A percentile compares a stretch with the other conserved stretches of the same genome.
Evolutionary conservation across 2,329 filamentous ascomycete genomes (phyloP).

Genomic region (Hymenoscyphus repandus): DNA sequence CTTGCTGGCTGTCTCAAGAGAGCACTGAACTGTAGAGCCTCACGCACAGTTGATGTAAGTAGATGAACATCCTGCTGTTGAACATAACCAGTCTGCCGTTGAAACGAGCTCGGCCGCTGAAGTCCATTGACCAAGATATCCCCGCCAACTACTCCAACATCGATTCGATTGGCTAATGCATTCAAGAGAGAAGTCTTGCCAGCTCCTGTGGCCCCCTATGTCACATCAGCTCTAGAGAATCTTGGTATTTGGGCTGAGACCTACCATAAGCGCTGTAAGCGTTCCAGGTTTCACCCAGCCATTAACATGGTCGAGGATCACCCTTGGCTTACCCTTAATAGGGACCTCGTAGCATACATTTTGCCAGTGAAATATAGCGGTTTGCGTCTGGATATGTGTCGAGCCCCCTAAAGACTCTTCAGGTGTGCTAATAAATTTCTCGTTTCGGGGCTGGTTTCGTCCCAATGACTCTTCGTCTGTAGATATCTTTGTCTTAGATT

Average conservation of each 20-base stretch:
- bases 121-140: conserved; percentile 65
- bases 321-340: conserved; percentile 57
- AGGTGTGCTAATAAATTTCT: too few species aligned
- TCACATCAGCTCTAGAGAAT: too few species aligned
- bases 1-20: conserved; percentile 74
- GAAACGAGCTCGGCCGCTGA: conserved; percentile 72
- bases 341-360: conserved; percentile 66
- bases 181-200: conserved; percentile 87
- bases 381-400: conserved; percentile 11
- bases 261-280: conserved; percentile 63
- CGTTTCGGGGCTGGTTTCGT: too few species aligned
- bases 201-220: conserved; percentile 51
- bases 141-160: conserved; percentile 80
- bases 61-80: conserved; percentile 89
- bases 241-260: too few species aligned
- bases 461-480: too few species aligned
- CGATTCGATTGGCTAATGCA: conserved; percentile 68
- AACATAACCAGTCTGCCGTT: conserved; percentile 84
- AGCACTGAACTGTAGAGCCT: conserved; percentile 74
- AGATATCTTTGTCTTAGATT: too few species aligned
- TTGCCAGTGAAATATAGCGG: conserved; percentile 28
- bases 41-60: conserved; percentile 75
- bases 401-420: too few species aligned
- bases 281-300: conserved; percentile 72
- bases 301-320: conserved; percentile 63